Conservation (phyloP, 148 eudicot species). For the Euryodendron excelsum region DNA sequence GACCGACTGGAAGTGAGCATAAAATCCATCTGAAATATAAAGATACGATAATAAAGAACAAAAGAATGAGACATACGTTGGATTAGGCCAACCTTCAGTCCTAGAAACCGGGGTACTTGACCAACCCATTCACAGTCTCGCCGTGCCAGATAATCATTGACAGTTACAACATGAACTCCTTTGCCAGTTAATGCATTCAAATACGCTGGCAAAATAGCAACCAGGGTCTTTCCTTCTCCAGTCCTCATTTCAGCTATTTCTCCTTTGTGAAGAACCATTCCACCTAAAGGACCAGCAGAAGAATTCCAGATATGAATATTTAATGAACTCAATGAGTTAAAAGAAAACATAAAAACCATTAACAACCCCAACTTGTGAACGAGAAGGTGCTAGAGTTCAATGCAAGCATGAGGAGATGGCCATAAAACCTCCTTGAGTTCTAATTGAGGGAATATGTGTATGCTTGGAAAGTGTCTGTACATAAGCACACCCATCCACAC, state of each 20-base stretch:
- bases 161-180: slow-evolving; percentile 96
- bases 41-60: not conserved
- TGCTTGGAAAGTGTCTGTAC: not conserved
- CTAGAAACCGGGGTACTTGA: slow-evolving; percentile 97
- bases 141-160: slow-evolving; percentile 95
- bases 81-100: slow-evolving; percentile 94
- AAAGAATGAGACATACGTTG: slow-evolving; percentile 68
- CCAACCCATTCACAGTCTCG: slow-evolving; percentile 99
- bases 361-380: not conserved
- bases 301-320: not conserved
- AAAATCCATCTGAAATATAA: slow-evolving; percentile 2
- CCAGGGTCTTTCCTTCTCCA: slow-evolving; percentile 98
- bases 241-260: slow-evolving; percentile 99
- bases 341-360: not conserved
- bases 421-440: not conserved
- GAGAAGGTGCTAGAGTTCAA: not conserved
- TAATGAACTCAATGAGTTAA: not conserved
- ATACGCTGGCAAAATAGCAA: slow-evolving; percentile 93
- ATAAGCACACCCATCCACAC: not conserved
- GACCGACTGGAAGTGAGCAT: not conserved
- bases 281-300: slow-evolving; percentile 44
- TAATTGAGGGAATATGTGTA: not conserved
- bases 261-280: slow-evolving; percentile 93
- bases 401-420: not conserved
- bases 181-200: slow-evolving; percentile 79